A percentile compares a stretch with the other conserved stretches of the same genome.
Evolutionary conservation across 2,329 filamentous ascomycete species (phyloP).

Genomic region (Fusarium albidum): DNA sequence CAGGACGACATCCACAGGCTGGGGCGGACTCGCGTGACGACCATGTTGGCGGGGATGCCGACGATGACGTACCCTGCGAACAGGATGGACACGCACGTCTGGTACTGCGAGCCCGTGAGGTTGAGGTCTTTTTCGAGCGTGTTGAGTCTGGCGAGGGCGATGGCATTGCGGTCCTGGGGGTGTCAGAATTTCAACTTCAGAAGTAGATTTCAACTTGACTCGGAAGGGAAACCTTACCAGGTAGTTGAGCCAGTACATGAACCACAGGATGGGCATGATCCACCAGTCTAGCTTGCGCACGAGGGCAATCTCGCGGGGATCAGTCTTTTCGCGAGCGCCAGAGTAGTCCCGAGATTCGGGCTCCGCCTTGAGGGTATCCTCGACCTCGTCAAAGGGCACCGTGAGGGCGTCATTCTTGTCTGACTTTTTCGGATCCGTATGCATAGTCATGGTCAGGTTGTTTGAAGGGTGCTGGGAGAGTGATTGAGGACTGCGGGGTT

Average conservation of each 20-base stretch:
- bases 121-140: constrained; percentile 40
- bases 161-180: constrained; percentile 52
- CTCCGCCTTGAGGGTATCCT: constrained; percentile 12
- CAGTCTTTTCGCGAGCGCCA: constrained; percentile 20
- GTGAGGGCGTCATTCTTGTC: no score
- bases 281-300: constrained; percentile 23
- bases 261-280: constrained; percentile 43
- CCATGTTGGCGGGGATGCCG: constrained; percentile 53
- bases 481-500: no score
- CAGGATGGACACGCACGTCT: constrained; percentile 41
- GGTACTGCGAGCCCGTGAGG: constrained; percentile 38
- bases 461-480: no score
- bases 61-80: constrained; percentile 55
- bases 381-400: constrained; percentile 3
- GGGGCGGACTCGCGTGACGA: constrained; percentile 51
- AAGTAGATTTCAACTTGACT: no score
- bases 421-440: no score
- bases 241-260: constrained; percentile 53
- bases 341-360: constrained; percentile 26
- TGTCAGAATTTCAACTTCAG: neutral
- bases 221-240: no score
- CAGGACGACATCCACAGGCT: constrained; percentile 49
- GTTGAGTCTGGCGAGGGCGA: constrained; percentile 51
- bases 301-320: constrained; percentile 22
- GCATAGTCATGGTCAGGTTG: no score